Base-by-base conservation (phyloP, 768 basidiomycete genomes). In the Boletellus ananiceps region DNA sequence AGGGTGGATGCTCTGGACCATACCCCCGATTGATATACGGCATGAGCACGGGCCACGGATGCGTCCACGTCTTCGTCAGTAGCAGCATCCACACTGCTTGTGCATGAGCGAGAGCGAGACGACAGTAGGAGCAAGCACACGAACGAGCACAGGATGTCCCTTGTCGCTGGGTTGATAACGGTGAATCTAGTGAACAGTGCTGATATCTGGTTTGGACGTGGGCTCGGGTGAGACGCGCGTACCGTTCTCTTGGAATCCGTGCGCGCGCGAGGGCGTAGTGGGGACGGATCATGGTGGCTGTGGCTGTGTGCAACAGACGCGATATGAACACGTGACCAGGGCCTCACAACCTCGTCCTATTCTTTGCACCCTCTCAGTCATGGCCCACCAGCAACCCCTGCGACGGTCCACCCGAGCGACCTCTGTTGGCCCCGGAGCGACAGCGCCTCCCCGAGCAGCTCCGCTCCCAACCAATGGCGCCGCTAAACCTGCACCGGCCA, bases 111-210 rank as follows among this genome's bases (percentile, higher is more conserved):
- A 8, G 27, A 12, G n/a, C 23, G 34, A 12, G 44, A 15, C 15
- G 23, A 27, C 25, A 25, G 42, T 25, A 41, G 40, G 27, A 48
- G 40, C 21, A 41, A 40, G 27, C 21, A 37, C 34, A 69, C 79
- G 52, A 61, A 85, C 86, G 68, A 75, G 71, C 71, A 80, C 31
- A 88, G 61, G 12, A 70, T 59, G 46, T 83, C 69, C 27, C 84
- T 81, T 1, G 76, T 87, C 2, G 88, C 86, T 11, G 88, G 88
- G 63, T 88, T 88, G 38, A 62, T 60, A 8, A 90, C 78, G 14
- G 61, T 59, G 46, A 85, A 74, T 16, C 81, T 84, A 38, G 46
- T 15, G 27, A 1, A 37, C 5, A n/a, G 8, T 2, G n/a, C 48
- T 16, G 8, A 11, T 29, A 8, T 29, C 11, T 29, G n/a, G 19